phyloP scores from a whole-genome alignment of 2,329 filamentous ascomycete genomes.

The Arthrobotrys iridis region DNA sequence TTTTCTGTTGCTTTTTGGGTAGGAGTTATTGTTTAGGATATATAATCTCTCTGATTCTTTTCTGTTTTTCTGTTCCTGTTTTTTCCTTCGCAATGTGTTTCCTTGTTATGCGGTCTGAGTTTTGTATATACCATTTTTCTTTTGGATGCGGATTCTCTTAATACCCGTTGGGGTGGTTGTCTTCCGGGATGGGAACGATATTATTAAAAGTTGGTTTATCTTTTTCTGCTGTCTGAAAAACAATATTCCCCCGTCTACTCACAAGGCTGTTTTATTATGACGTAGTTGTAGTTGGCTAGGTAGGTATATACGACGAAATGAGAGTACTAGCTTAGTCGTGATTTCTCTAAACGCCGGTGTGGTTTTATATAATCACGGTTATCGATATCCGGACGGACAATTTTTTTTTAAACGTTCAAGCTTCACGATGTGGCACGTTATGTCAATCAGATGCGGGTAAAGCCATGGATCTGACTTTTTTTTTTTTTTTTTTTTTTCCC shows the following conservation, averaged over 20 bases:
- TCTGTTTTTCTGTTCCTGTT: neutral
- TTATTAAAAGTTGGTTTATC: conserved; percentile 2
- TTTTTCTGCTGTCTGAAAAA: too few relatives aligned
- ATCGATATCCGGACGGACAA: too few relatives aligned
- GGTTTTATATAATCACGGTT: too few relatives aligned
- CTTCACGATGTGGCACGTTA: too few relatives aligned
- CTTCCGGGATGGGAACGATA: neutral
- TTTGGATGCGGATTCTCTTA: conserved; percentile 24
- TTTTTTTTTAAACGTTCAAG: neutral
- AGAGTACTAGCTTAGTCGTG: too few relatives aligned
- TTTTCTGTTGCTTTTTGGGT: conserved; percentile 1
- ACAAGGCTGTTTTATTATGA: too few relatives aligned
- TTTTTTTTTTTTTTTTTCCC: too few relatives aligned
- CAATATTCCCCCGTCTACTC: too few relatives aligned
- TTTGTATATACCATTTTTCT: conserved; percentile 22
- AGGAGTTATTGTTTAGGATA: conserved; percentile 23
- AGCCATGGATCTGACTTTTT: neutral
- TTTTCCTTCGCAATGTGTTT: conserved; percentile 9
- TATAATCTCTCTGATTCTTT: conserved; percentile 18
- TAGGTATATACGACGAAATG: too few relatives aligned
- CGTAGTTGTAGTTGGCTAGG: too few relatives aligned
- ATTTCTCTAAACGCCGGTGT: too few relatives aligned
- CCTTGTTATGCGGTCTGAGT: conserved; percentile 13
- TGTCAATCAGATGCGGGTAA: neutral
- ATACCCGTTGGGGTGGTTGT: neutral